Percentiles rank a stretch among this genome's conserved stretches.
These are phyloP conservation scores for Lophiotrema nucula DNA, from an alignment of 495 filamentous ascomycete species.

Conservation along the genomic window DNA sequence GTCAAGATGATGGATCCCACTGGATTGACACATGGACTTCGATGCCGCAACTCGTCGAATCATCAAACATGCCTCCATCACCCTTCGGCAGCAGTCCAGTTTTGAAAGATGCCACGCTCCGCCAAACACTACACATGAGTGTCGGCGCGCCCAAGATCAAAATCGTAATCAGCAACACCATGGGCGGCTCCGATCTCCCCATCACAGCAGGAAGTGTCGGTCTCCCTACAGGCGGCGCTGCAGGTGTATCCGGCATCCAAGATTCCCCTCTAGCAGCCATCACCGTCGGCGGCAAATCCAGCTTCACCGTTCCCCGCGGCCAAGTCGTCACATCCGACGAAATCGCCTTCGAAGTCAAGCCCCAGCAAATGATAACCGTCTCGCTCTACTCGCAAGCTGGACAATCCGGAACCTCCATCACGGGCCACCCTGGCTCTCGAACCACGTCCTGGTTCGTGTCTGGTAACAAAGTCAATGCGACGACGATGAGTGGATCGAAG, in stretches of 20 bases:
- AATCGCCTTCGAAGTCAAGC: conserved; percentile 52
- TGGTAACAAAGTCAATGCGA: conserved; percentile 50
- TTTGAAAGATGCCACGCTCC: conserved; percentile 58
- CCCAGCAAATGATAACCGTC: conserved; percentile 56
- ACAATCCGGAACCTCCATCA: conserved; percentile 58
- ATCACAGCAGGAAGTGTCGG: conserved; percentile 59
- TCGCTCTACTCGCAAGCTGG: conserved; percentile 59
- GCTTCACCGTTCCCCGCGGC: conserved; percentile 57
- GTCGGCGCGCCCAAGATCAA: conserved; percentile 55
- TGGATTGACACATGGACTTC: conserved; percentile 67
- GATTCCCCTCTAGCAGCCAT: conserved; percentile 48
- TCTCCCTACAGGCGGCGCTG: conserved; percentile 46
- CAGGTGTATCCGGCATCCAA: conserved; percentile 55
- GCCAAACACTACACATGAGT: conserved; percentile 64
- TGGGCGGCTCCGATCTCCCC: conserved; percentile 59
- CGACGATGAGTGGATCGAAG: conserved; percentile 42
- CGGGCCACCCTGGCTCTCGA: conserved; percentile 66
- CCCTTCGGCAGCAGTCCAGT: conserved; percentile 17
- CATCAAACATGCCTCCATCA: conserved; percentile 57
- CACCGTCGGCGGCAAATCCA: conserved; percentile 54
- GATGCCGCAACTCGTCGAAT: conserved; percentile 66
- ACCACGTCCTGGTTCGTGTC: conserved; percentile 58
- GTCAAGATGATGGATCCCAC: conserved; percentile 37
- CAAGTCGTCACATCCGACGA: conserved; percentile 63
- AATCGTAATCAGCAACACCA: conserved; percentile 65